These are phyloP conservation scores for Pinus taeda DNA, from an alignment of 75 land plant species.

Conservation along the genomic window DNA sequence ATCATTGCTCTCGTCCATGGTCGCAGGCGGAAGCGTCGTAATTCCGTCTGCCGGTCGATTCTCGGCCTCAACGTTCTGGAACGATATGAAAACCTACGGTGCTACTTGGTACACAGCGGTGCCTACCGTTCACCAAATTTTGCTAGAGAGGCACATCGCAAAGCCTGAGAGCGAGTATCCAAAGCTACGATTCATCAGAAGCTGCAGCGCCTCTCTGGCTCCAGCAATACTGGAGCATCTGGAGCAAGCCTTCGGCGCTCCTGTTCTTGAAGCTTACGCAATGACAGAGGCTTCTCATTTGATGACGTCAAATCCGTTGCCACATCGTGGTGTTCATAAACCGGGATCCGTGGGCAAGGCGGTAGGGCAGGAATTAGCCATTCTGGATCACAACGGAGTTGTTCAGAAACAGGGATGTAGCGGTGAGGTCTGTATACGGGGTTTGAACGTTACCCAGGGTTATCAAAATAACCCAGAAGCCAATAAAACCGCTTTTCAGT, in stretches of 20 bases:
- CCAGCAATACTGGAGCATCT: slow-evolving; percentile 57
- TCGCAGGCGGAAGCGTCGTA: slow-evolving; percentile 67
- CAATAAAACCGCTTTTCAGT: slow-evolving; percentile 63
- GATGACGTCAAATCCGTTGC: slow-evolving; percentile 12
- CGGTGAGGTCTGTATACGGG: slow-evolving; percentile 91
- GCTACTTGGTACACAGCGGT: slow-evolving; percentile 98
- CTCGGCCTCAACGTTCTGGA: slow-evolving; percentile 15
- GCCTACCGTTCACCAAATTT: slow-evolving; percentile 92
- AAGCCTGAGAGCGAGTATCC: slow-evolving; percentile 68
- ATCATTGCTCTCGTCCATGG: slow-evolving; percentile 57
- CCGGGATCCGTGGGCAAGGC: slow-evolving; percentile 48
- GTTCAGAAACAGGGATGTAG: slow-evolving; percentile 10
- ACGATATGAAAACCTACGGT: slow-evolving; percentile 19
- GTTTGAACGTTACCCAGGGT: slow-evolving; percentile 81
- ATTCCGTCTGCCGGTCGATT: slow-evolving; percentile 85
- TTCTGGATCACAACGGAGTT: slow-evolving; percentile 60
- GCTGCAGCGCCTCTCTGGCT: slow-evolving; percentile 23
- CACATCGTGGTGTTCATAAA: slow-evolving; percentile 66
- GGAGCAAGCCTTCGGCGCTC: slow-evolving; percentile 77
- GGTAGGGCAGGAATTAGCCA: slow-evolving; percentile 69
- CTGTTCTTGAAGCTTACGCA: slow-evolving; percentile 35
- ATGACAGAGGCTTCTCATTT: too few relatives aligned
- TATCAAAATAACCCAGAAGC: slow-evolving; percentile 25
- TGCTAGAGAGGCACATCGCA: slow-evolving; percentile 3
- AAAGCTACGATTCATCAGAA: slow-evolving; percentile 78